Evolutionary conservation across 75 land plant genomes (phyloP), one percentile per base, ranked within the genome.

Genomic region (Selaginella tamariscina): DNA sequence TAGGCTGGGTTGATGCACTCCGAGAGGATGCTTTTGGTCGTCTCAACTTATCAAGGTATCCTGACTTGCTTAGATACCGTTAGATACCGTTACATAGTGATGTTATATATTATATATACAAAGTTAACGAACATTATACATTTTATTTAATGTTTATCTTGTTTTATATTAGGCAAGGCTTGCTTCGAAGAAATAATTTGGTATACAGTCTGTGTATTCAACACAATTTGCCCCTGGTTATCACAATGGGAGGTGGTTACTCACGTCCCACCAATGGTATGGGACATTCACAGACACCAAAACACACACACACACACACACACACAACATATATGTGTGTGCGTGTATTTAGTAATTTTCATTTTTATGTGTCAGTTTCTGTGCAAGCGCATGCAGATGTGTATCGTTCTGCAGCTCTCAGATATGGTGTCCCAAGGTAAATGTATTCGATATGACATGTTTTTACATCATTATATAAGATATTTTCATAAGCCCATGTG

Each of bases 171-270:
- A 76, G 78, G 29, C 74, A 76, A 60, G 78, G 78, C 26, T 57
- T 76, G 64, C 29, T 76, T 32, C 57, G 56, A 24, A 66, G 78
- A 31, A 76, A 76, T 64, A 76, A 76, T 55, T 65, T 76, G 69
- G 74, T 76, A 26, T 76, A 76, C 65, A 66, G 75, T 39, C 64
- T 70, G 31, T 76, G 78, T 68, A 32, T 76, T 24, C 62, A 31
- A 39, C 33, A 54, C 20, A 54, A 56, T 24, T 22, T 76, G 0
- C 78, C 78, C 11, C 32, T 76, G 15, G 78, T 76, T 13, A 72
- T 76, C 78, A 76, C 78, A 1, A 76, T 76, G 78, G 78, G 78
- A 24, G 78, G 78, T 30, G 78, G 78, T 20, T 76, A 76, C 30
- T 76, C 78, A 32, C 67, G 70, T 27, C 78, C 78, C 2, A 55